phyloP scores from a whole-genome alignment of 2,329 filamentous ascomycete species.

The Fusarium sp. region DNA sequence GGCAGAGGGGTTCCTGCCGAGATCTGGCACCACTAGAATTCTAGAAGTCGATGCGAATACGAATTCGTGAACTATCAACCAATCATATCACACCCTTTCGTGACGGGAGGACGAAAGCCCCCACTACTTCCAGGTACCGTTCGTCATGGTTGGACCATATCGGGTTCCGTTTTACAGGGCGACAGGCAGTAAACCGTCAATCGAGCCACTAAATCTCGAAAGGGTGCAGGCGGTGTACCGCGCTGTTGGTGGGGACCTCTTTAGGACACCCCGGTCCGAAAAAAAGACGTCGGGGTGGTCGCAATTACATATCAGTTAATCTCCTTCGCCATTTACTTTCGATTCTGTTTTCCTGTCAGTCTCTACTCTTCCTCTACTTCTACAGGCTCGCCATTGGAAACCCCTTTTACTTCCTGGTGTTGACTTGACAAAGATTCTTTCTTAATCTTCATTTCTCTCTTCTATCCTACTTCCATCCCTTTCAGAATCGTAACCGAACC shows the following conservation, averaged over 20 bases:
- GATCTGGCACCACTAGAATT: slow-evolving; percentile 30
- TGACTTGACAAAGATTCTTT: slow-evolving; percentile 6
- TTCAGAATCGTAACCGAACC: slow-evolving; percentile 8
- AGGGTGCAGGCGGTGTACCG: slow-evolving; percentile 32
- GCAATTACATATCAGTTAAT: slow-evolving; percentile 50
- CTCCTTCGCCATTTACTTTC: slow-evolving; percentile 43
- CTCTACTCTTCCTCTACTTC: slow-evolving; percentile 11
- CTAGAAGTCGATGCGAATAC: slow-evolving; percentile 39
- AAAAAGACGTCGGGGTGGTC: slow-evolving; percentile 42
- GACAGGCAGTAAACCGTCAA: slow-evolving; percentile 9
- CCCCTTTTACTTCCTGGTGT: slow-evolving; percentile 19
- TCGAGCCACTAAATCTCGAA: slow-evolving; percentile 23
- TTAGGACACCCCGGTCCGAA: slow-evolving; percentile 33
- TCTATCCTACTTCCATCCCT: not conserved
- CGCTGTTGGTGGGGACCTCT: slow-evolving; percentile 29
- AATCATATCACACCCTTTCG: slow-evolving; percentile 27
- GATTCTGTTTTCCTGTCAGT: slow-evolving; percentile 31
- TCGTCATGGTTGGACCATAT: slow-evolving; percentile 6
- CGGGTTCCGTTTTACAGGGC: slow-evolving; percentile 22
- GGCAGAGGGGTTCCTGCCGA: slow-evolving; percentile 13
- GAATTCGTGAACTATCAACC: slow-evolving; percentile 22
- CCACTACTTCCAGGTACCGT: slow-evolving; percentile 33
- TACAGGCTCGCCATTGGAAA: slow-evolving; percentile 35
- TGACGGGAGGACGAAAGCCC: not conserved
- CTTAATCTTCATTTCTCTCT: not conserved